A percentile compares a stretch with the other conserved stretches of the same genome.
Evolutionary conservation across 2,329 filamentous ascomycete species (phyloP).

Genomic region (Didymella segeticola): DNA sequence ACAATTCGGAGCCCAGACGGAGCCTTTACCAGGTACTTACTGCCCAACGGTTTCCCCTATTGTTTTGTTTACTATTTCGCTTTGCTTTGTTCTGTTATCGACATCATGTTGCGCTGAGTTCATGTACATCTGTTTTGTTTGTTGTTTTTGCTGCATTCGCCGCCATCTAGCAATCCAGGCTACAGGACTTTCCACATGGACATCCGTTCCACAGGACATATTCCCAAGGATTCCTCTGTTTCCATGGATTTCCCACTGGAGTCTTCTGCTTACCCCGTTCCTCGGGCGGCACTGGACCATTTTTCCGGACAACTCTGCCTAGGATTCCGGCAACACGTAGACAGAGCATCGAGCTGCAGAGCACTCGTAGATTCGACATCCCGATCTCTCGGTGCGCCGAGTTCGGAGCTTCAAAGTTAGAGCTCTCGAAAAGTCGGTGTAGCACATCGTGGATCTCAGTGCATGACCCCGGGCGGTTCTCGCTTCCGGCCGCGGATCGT

Average conservation of each 20-base stretch:
- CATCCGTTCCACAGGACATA: conserved; percentile 29
- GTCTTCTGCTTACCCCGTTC: conserved; percentile 25
- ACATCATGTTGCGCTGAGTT: conserved; percentile 33
- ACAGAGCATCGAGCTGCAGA: conserved; percentile 19
- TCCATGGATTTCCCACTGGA: conserved; percentile 28
- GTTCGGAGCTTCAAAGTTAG: conserved; percentile 35
- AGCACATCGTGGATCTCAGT: conserved; percentile 25
- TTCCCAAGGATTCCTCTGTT: conserved; percentile 20
- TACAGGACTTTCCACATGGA: conserved; percentile 30
- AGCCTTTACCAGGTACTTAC: conserved; percentile 53
- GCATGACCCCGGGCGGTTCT: conserved; percentile 25
- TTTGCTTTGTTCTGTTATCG: conserved; percentile 25
- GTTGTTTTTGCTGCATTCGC: conserved; percentile 27
- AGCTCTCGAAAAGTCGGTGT: conserved; percentile 38
- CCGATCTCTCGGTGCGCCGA: conserved; percentile 32
- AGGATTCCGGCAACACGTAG: conserved; percentile 7
- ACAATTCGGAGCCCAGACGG: conserved; percentile 52
- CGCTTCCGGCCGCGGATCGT: conserved; percentile 26
- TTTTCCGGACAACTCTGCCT: neutral
- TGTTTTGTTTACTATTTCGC: conserved; percentile 32
- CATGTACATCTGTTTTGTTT: conserved; percentile 36
- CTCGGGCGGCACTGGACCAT: conserved; percentile 7
- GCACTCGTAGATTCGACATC: conserved; percentile 39
- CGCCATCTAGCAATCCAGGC: conserved; percentile 43
- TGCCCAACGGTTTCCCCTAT: conserved; percentile 47